Conservation (phyloP, 495 filamentous ascomycete species). For the Chaetomidium leptoderma region DNA sequence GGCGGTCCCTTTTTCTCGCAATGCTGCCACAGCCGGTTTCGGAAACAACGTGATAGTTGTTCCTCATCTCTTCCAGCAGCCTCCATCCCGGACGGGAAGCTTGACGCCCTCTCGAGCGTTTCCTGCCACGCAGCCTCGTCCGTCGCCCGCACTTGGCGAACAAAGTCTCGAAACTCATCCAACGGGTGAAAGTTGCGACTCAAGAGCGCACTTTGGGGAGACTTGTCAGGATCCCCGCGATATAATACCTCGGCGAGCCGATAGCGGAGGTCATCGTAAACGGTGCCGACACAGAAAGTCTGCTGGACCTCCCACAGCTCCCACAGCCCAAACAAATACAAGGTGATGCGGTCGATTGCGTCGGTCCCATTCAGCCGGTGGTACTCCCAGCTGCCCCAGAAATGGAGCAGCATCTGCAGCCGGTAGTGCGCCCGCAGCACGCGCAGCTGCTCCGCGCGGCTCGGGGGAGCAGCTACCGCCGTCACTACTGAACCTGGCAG, state of each 20-base stretch:
- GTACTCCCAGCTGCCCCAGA: not conserved
- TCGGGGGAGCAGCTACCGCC: not conserved
- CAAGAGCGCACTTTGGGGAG: not conserved
- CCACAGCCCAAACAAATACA: not conserved
- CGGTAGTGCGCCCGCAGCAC: not conserved
- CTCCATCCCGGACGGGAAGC: too few relatives aligned
- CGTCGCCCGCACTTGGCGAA: not conserved
- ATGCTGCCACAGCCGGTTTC: not conserved
- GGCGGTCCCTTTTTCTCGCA: too few relatives aligned
- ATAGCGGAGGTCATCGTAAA: not conserved
- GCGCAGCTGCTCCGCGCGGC: not conserved
- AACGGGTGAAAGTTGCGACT: not conserved
- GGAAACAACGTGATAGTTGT: not conserved
- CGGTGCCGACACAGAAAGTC: not conserved
- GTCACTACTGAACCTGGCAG: not conserved
- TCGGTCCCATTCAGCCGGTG: too few relatives aligned
- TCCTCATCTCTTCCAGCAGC: not conserved
- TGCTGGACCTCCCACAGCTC: not conserved
- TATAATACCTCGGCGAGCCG: not conserved
- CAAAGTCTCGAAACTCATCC: not conserved
- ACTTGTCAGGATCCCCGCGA: not conserved
- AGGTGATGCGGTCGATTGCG: too few relatives aligned
- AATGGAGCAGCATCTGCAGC: not conserved
- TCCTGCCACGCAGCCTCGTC: not conserved
- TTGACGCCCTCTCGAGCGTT: not conserved